Conservation (phyloP, 805 yeast genomes). For the Candida ortonii region DNA sequence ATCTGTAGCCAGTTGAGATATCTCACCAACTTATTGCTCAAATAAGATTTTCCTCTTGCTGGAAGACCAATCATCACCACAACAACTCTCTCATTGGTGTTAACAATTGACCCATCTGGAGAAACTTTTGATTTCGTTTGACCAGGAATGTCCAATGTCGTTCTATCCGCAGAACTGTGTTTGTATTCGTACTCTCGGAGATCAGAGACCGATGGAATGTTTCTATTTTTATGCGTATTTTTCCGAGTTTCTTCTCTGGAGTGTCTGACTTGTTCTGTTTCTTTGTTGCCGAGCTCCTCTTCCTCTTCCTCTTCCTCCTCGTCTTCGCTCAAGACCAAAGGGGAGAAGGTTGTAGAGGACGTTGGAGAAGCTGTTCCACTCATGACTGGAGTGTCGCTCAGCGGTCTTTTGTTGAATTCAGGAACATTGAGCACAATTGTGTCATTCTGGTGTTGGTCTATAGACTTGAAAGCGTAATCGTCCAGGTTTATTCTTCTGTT, state of each 20-base stretch:
- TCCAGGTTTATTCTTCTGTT: slow-evolving; percentile 5
- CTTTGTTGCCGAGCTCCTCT: slow-evolving; percentile 1
- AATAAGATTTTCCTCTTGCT: slow-evolving; percentile 91
- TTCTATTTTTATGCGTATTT: slow-evolving; percentile 28
- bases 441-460: not conserved
- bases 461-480: slow-evolving; percentile 9
- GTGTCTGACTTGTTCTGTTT: slow-evolving; percentile 11
- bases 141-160: slow-evolving; percentile 90
- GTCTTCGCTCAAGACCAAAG: slow-evolving; percentile 26
- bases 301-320: slow-evolving; percentile 27
- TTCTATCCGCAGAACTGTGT: slow-evolving; percentile 25
- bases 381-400: slow-evolving; percentile 70
- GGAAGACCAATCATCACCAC: slow-evolving; percentile 97
- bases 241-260: slow-evolving; percentile 23
- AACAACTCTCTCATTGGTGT: slow-evolving; percentile 68
- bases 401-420: slow-evolving; percentile 66
- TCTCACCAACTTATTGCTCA: slow-evolving; percentile 86
- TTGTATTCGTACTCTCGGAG: slow-evolving; percentile 2
- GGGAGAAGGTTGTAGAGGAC: slow-evolving; percentile 21
- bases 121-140: slow-evolving; percentile 76
- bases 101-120: slow-evolving; percentile 67
- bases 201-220: slow-evolving; percentile 7
- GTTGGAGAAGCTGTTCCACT: slow-evolving; percentile 57
- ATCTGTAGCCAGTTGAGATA: slow-evolving; percentile 94
- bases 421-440: slow-evolving; percentile 35